Evolutionary conservation across 495 filamentous ascomycete genomes (phyloP).

Genomic region (Penicillium dipodomyicola): DNA sequence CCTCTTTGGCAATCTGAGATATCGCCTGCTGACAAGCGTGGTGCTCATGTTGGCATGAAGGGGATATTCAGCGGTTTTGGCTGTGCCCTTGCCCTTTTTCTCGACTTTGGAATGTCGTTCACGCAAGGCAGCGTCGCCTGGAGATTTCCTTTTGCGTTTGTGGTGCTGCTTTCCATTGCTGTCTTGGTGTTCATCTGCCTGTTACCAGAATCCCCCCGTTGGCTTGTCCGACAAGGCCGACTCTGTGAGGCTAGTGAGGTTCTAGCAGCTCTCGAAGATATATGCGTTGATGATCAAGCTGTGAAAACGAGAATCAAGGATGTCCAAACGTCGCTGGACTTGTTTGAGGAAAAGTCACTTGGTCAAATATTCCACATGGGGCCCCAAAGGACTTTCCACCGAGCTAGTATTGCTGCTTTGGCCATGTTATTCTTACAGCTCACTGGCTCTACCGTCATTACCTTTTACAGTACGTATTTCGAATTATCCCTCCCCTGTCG

Average conservation of each 20-base stretch:
- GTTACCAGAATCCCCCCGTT: conserved; percentile 46
- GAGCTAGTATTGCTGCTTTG: conserved; percentile 20
- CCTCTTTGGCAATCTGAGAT: conserved; percentile 66
- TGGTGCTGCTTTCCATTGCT: conserved; percentile 32
- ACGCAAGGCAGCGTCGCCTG: conserved; percentile 41
- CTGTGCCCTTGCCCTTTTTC: conserved; percentile 49
- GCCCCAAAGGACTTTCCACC: conserved; percentile 23
- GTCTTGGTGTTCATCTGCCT: conserved; percentile 32
- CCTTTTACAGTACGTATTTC: conserved; percentile 26
- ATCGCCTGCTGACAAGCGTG: conserved; percentile 55
- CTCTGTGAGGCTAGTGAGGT: conserved; percentile 32
- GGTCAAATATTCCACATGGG: conserved; percentile 23
- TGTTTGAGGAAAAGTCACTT: conserved; percentile 13
- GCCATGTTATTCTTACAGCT: conserved; percentile 24
- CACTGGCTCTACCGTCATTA: conserved; percentile 26
- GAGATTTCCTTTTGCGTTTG: conserved; percentile 51
- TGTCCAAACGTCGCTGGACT: conserved; percentile 21
- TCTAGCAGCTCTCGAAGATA: conserved; percentile 43
- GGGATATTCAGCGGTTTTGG: conserved; percentile 59
- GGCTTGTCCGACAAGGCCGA: conserved; percentile 40
- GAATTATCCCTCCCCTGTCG: background rate
- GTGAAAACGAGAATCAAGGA: conserved; percentile 22
- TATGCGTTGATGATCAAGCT: conserved; percentile 22
- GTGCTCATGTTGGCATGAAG: conserved; percentile 57
- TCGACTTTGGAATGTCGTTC: conserved; percentile 55